Evolutionary conservation across 108 stramenopile genomes (phyloP), one percentile per base, ranked within the genome.

Genomic region (Nitzschia sp.): DNA sequence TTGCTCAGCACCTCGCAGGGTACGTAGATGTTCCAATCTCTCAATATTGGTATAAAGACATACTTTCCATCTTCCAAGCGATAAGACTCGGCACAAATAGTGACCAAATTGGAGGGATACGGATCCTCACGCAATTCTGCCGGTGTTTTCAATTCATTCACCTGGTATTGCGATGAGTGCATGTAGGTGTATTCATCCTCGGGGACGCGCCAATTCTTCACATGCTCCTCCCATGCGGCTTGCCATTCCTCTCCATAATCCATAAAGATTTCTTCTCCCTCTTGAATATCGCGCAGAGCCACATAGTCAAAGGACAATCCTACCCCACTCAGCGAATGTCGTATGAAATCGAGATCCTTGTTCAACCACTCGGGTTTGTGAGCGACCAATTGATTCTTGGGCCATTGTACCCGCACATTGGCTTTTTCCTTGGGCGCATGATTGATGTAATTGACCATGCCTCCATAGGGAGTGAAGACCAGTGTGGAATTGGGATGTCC

Each of bases 371-470:
- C 82, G 19, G 82, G 73, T 58, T 90, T 85, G 77, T 95, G 90
- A 50, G 81, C 85, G 28, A 86, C 68, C 11, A 77, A 56, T 35
- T 88, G 85, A 28, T 85, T 67, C 16, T 53, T 53, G 0, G 88
- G 79, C 89, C 90, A 95, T 66, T 73, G 85, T 15, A 94, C 54
- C 34, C 74, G 65, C 1, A 87, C 89, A 66, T 95, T 95, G 17
- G 74, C 64, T 48, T 27, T n/a, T 5, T 1, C 1, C 19, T 9
- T 1, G 9, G 50, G 23, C 48, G 76, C 73, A 70, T 95, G 93
- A 77, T 95, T 95, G 77, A 95, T 90, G 63, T 85, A 90, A 34
- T 85, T 88, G 3, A 89, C 88, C 71, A 82, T 85, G 6, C 80
- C 83, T 45, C 85, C 86, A 66, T 91, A 90, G 1, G 93, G 93